Base-by-base conservation (phyloP, 306 rosid species). In the Malus sieversii region DNA sequence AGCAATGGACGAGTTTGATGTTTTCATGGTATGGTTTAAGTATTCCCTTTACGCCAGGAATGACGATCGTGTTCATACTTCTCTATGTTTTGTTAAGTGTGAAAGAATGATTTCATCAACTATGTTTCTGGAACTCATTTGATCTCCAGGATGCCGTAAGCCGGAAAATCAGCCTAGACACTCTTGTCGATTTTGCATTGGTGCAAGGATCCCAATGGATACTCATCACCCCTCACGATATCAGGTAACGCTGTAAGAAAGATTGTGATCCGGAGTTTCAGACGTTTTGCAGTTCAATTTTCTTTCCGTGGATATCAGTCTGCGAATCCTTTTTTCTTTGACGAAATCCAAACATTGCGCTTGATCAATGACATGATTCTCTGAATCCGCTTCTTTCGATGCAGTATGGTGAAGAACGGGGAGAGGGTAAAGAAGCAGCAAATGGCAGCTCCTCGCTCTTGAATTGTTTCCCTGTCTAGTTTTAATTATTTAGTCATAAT, bases 1-100 rank as follows among this genome's bases (percentile, higher is more conserved):
- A 66, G 97, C 98, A 22, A 94, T 94, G 96, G 98, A 94, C 76
- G 98, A 94, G 84, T 94, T 94, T 80, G 98, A 94, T 77, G 98
- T 94, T 77, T 94, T 90, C 72, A 94, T 94, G 98, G 98, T 94
- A 84, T 38, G 72, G 16, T 58, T 73, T 11, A 52, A 33, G 2
- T 12, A 20, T 27, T 74, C 61, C 69, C 10, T 69, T 77, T 38
- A 22, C 11, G 53, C 52, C 35, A 22, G 68, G 27, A 65, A 46
- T 79, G 25, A 8, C 3, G 32, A 61, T 62, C 8, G 4, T 10
- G 60, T 35, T 77, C 22, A 35, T 55, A 38, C 45, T 69, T 53
- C 32, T 22, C 69, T 11, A 38, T 11, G 53, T 19, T 51, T 38
- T 30, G 5, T 30, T 30, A 30, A 0, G 33, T 0, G 33, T 30